A percentile compares a stretch with the other conserved stretches of the same genome.
Evolutionary conservation across 495 filamentous ascomycete genomes (phyloP).

Genomic region (Podospora fimiseda): DNA sequence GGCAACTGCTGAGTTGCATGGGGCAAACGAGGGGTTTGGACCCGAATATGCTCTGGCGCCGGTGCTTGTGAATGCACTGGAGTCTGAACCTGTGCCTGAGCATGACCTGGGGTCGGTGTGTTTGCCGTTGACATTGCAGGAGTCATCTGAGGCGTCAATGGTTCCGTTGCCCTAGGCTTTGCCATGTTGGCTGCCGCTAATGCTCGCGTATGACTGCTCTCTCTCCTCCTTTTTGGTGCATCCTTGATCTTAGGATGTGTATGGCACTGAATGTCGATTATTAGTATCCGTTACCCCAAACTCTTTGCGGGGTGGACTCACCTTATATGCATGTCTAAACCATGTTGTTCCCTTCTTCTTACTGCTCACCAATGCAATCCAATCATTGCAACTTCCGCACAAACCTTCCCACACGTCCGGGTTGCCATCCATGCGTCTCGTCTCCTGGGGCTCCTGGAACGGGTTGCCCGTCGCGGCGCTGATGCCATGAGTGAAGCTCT

Average conservation of each 20-base stretch:
- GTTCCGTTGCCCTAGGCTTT: slow-evolving; percentile 35
- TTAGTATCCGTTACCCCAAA: not conserved
- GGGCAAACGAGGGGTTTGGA: slow-evolving; percentile 7
- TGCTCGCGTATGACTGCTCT: slow-evolving; percentile 48
- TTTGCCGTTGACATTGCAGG: slow-evolving; percentile 28
- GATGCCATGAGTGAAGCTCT: slow-evolving; percentile 74
- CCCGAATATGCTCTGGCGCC: slow-evolving; percentile 7
- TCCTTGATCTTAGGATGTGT: slow-evolving; percentile 70
- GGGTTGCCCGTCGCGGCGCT: slow-evolving; percentile 67
- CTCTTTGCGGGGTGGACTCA: no score
- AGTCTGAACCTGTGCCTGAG: slow-evolving; percentile 16
- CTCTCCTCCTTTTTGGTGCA: slow-evolving; percentile 61
- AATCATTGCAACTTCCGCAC: slow-evolving; percentile 70
- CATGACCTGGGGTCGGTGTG: slow-evolving; percentile 31
- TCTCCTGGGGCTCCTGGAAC: slow-evolving; percentile 67
- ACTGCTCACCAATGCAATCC: slow-evolving; percentile 71
- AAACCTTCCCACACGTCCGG: slow-evolving; percentile 75
- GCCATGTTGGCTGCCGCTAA: slow-evolving; percentile 28
- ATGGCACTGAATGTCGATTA: slow-evolving; percentile 51
- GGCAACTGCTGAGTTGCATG: slow-evolving; percentile 19
- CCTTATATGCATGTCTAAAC: slow-evolving; percentile 82
- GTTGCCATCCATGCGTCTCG: slow-evolving; percentile 68
- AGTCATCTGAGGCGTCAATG: slow-evolving; percentile 38
- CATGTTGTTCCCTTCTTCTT: slow-evolving; percentile 84
- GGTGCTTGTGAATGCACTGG: slow-evolving; percentile 8